Evolutionary conservation across 2,329 filamentous ascomycete species (phyloP).

Genomic region (Drechslera avenae): DNA sequence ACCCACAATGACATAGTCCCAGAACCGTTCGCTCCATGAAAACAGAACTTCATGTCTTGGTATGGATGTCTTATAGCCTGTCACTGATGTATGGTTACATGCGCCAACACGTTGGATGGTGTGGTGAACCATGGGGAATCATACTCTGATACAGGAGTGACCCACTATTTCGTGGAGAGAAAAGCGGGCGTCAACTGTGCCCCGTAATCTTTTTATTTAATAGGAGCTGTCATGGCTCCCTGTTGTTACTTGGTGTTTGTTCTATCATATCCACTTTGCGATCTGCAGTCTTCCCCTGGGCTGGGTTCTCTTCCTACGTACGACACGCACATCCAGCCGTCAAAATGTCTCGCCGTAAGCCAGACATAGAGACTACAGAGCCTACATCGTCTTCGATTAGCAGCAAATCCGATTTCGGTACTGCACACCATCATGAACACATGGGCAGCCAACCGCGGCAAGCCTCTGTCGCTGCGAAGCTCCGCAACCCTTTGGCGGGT

Average conservation of each 20-base stretch:
- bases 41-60: constrained; percentile 15
- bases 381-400: constrained; percentile 29
- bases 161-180: constrained; percentile 16
- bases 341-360: constrained; percentile 30
- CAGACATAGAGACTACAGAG: constrained; percentile 37
- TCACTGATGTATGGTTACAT: constrained; percentile 30
- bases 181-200: constrained; percentile 10
- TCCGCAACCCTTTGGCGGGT: constrained; percentile 62
- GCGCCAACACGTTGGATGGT: constrained; percentile 26
- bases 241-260: constrained; percentile 2
- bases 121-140: constrained; percentile 24
- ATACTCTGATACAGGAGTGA: constrained; percentile 6
- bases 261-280: constrained; percentile 10
- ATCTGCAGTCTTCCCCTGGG: neutral
- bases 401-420: constrained; percentile 30
- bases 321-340: neutral
- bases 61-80: constrained; percentile 14
- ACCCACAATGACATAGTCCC: constrained; percentile 39
- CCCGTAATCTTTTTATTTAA: constrained; percentile 20
- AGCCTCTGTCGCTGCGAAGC: constrained; percentile 35
- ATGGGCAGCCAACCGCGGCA: constrained; percentile 21
- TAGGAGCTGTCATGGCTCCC: constrained; percentile 2
- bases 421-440: constrained; percentile 29
- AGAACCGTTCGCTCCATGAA: constrained; percentile 17
- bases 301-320: neutral